Percentiles rank a stretch among this genome's conserved stretches.
Evolutionary conservation across 2,329 filamentous ascomycete genomes (phyloP).

Genomic region (Paecilomyces fulvus): DNA sequence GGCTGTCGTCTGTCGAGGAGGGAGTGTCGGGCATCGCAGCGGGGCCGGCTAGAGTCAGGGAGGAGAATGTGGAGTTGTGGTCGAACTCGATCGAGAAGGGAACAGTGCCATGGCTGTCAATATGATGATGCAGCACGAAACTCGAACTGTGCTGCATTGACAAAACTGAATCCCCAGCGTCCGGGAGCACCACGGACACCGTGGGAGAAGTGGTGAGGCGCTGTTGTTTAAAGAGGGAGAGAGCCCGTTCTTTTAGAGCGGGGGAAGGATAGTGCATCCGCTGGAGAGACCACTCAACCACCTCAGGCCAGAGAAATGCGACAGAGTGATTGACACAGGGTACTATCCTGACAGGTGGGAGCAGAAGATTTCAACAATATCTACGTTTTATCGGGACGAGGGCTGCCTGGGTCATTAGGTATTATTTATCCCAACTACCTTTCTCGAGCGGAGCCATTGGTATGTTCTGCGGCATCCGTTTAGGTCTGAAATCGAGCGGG

Average conservation of each 20-base stretch:
- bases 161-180: conserved; percentile 23
- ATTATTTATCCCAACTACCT: background rate
- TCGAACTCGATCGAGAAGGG: conserved; percentile 3
- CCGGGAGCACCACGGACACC: conserved; percentile 4
- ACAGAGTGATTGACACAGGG: conserved; percentile 9
- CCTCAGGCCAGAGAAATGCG: background rate
- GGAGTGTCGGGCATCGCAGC: conserved; percentile 14
- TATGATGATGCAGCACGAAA: conserved; percentile 16
- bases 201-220: conserved; percentile 2
- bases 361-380: background rate
- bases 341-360: conserved; percentile 5
- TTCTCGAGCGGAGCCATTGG: background rate
- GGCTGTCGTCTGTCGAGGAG: conserved; percentile 18
- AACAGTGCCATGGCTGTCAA: conserved; percentile 10
- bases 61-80: conserved; percentile 6
- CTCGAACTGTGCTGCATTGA: conserved; percentile 29
- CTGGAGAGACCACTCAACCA: background rate
- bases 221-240: conserved; percentile 3
- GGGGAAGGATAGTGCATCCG: background rate
- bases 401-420: background rate
- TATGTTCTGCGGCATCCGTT: background rate
- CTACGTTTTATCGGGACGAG: background rate
- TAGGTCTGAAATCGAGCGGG: background rate
- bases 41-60: conserved; percentile 3
- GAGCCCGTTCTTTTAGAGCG: conserved; percentile 4